A percentile compares a stretch with the other conserved stretches of the same genome.
Evolutionary conservation across 192 early-diverging fungal species (phyloP).

Genomic region (Obelidium mucronatum): DNA sequence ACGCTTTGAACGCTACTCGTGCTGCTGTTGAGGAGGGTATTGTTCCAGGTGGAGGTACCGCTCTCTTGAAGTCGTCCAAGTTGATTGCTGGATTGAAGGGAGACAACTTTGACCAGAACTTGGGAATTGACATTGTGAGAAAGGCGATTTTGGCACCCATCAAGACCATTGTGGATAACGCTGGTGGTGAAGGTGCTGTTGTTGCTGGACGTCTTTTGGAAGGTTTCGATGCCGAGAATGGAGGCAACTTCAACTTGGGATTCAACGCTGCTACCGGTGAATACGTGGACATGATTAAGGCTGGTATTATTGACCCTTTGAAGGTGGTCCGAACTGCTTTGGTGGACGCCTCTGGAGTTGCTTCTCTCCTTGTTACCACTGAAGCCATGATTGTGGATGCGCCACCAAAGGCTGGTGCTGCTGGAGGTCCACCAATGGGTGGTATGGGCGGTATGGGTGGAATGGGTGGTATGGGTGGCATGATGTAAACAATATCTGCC

Average conservation of each 20-base stretch:
- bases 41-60: conserved; percentile 97
- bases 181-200: conserved; percentile 96
- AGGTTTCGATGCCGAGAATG: conserved; percentile 61
- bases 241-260: conserved; percentile 79
- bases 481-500: conserved; percentile 16
- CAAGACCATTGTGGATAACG: conserved; percentile 96
- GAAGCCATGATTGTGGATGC: conserved; percentile 99
- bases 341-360: conserved; percentile 96
- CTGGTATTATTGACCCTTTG: conserved; percentile 97
- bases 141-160: conserved; percentile 93
- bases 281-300: conserved; percentile 96
- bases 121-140: conserved; percentile 96
- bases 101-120: conserved; percentile 99
- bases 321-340: conserved; percentile 99
- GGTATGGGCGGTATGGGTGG: conserved; percentile 78
- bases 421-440: conserved; percentile 61
- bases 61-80: conserved; percentile 92
- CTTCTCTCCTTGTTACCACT: conserved; percentile 95
- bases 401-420: conserved; percentile 73
- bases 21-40: conserved; percentile 99
- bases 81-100: conserved; percentile 82
- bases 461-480: conserved; percentile 26
- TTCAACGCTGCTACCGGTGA: conserved; percentile 92
- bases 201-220: conserved; percentile 96
- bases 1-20: conserved; percentile 97